Conservation (phyloP, 1,284 basidiomycete species). For the Cryptococcus amylolentus region DNA sequence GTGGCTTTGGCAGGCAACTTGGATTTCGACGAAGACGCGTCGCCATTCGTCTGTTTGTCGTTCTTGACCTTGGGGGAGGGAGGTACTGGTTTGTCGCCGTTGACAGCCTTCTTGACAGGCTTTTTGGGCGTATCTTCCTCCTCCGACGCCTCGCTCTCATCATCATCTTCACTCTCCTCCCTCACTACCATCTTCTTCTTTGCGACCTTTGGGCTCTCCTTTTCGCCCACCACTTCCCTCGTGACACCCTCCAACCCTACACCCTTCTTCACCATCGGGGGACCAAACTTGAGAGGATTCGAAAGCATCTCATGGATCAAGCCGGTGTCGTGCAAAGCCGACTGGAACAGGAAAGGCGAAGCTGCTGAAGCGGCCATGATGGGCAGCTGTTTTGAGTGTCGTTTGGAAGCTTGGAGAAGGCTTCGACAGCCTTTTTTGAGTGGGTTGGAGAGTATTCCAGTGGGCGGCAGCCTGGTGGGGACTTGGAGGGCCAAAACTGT, state of each 20-base stretch:
- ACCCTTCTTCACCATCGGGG: constrained; percentile 10
- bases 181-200: not conserved
- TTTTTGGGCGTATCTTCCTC: not conserved
- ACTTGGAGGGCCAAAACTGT: too few relatives aligned
- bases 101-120: not conserved
- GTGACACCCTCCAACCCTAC: constrained; percentile 9
- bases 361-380: not conserved
- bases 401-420: too few relatives aligned
- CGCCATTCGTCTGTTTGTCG: not conserved
- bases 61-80: not conserved
- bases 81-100: not conserved
- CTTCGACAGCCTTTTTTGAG: too few relatives aligned
- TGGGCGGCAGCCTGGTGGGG: too few relatives aligned
- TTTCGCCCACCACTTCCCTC: constrained; percentile 19
- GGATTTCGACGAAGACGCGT: not conserved
- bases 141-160: not conserved
- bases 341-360: constrained; percentile 4
- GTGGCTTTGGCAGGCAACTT: not conserved
- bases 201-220: constrained; percentile 12
- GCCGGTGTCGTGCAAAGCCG: constrained; percentile 4
- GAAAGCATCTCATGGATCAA: constrained; percentile 17
- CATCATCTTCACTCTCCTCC: not conserved
- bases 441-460: too few relatives aligned
- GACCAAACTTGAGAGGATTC: constrained; percentile 15
- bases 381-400: not conserved